Evolutionary conservation across 176 grass and related monocot species (phyloP), one percentile per base, ranked within the genome.

Genomic region (Musa schizocarpa): DNA sequence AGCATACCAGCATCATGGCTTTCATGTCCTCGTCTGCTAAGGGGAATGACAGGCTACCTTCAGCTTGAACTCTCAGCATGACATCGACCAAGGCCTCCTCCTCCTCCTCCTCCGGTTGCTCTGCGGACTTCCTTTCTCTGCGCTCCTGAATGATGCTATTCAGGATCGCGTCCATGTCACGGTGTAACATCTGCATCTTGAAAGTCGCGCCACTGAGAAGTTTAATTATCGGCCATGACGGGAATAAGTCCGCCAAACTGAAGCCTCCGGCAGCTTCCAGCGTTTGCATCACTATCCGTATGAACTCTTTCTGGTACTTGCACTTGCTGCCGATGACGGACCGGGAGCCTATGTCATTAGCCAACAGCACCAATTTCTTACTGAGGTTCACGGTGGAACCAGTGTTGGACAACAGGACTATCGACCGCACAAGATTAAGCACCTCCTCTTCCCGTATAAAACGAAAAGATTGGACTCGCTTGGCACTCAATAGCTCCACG

Each of bases 381-480:
- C 73, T 73, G 52, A 73, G 49, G 27, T 77, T 52, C 29, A 78
- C 65, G 1, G 27, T 13, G 11, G 29, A 19, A 49, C 53, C 53
- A 17, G 53, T 53, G 65, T 61, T 67, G 61, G 3, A 54, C 43
- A 27, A 17, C 1, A 1, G 17, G 8, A 16, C 13, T 6, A 49
- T 49, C 11, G 58, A 69, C 49, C 23, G 48, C 13, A 86, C 73
- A 16, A 88, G 21, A 17, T 52, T 73, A 0, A 63, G 65, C 11
- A 62, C 53, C 59, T 81, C 91, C 20, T 70, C 57, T 69, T 86
- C 85, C 11, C 80, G 61, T 13, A 87, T 54, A 20, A 3, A 20
- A 2, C 43, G 14, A 14, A 72, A 66, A 16, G 85, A 76, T 24
- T 22, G 11, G 11, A 88, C 85, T 51, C 88, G 69, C 11, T 85